A percentile compares a stretch with the other conserved stretches of the same genome.
Evolutionary conservation across 2,329 filamentous ascomycete genomes (phyloP).

Genomic region (Microsporum canis): DNA sequence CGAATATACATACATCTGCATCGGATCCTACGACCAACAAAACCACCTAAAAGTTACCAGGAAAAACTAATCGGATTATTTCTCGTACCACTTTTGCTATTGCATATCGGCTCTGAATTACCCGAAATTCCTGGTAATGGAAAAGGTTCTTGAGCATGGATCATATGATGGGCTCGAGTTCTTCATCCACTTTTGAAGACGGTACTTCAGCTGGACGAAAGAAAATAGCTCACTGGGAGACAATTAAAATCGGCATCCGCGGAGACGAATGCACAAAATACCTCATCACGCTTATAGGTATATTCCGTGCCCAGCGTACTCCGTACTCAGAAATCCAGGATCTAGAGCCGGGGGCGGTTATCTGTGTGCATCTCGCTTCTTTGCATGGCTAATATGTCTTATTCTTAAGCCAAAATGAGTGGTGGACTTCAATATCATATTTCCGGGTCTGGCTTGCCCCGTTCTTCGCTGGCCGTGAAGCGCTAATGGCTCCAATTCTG

Average conservation of each 20-base stretch:
- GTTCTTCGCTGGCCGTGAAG: background rate
- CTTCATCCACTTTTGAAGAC: too few relatives aligned
- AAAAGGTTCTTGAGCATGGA: background rate
- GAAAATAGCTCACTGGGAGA: background rate
- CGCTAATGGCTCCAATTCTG: background rate
- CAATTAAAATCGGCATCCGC: background rate
- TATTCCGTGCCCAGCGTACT: background rate
- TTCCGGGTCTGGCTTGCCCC: background rate
- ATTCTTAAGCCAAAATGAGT: background rate
- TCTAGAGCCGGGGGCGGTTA: background rate
- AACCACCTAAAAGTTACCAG: background rate
- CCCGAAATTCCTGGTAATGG: background rate
- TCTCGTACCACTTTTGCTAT: background rate
- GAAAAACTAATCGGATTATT: background rate
- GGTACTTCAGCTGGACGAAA: background rate
- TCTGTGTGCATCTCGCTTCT: background rate
- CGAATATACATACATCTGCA: background rate
- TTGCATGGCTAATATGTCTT: background rate
- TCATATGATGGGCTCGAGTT: background rate
- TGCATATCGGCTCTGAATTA: background rate
- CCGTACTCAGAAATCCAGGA: background rate
- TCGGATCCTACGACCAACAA: background rate
- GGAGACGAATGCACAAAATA: background rate
- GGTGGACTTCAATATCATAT: background rate
- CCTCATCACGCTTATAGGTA: background rate